Evolutionary conservation across 768 basidiomycete species (phyloP).

Genomic region (Sarcodon sp.): DNA sequence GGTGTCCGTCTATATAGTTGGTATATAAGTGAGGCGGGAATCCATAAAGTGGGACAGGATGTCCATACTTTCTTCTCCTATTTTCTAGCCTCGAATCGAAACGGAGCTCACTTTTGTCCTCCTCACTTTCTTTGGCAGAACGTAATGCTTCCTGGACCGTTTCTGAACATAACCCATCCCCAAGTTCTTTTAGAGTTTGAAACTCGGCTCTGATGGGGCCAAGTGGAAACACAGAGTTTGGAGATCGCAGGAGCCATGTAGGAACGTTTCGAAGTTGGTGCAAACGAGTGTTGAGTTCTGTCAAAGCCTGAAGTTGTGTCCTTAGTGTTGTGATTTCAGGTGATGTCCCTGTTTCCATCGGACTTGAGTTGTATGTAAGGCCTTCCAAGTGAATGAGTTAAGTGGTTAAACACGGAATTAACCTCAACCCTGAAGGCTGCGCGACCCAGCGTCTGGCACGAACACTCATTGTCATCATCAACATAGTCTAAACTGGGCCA

Average conservation of each 20-base stretch:
- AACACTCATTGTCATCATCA: no score
- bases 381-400: no score
- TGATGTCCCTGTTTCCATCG: neutral
- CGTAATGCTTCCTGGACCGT: constrained; percentile 45
- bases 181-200: constrained; percentile 31
- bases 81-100: constrained; percentile 31
- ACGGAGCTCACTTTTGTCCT: constrained; percentile 37
- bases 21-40: neutral
- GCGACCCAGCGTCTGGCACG: no score
- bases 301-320: constrained; percentile 31
- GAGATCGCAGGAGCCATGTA: constrained; percentile 26
- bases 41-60: constrained; percentile 2
- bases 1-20: constrained; percentile 20
- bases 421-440: no score
- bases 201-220: constrained; percentile 23
- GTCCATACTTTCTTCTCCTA: constrained; percentile 42
- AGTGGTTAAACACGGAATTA: no score
- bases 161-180: constrained; percentile 33
- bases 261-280: constrained; percentile 34
- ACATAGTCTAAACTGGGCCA: no score
- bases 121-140: constrained; percentile 41
- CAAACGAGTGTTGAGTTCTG: constrained; percentile 30
- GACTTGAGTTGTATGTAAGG: no score
- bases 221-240: constrained; percentile 10
- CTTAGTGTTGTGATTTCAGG: constrained; percentile 15